phyloP scores from a whole-genome alignment of 306 rosid genomes.

The Cucumis cinereus region DNA sequence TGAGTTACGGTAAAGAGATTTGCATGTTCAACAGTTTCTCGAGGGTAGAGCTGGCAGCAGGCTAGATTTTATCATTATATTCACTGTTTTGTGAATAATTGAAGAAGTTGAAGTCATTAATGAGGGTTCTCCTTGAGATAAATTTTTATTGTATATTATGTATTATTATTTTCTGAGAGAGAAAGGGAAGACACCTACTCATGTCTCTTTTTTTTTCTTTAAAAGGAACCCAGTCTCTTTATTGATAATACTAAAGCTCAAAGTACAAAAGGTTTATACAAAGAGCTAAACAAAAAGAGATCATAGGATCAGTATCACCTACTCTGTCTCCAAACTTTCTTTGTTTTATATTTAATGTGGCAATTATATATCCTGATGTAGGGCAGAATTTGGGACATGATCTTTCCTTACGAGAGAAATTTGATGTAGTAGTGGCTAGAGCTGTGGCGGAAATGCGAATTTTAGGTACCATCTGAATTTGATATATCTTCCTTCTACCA shows the following conservation, averaged over 20 bases:
- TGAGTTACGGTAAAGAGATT: not conserved
- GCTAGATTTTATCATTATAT: not conserved
- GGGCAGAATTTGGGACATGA: conserved; percentile 75
- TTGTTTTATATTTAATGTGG: not conserved
- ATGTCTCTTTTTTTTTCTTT: too few species aligned
- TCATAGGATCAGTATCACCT: too few species aligned
- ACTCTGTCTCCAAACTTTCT: not conserved
- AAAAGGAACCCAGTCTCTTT: too few species aligned
- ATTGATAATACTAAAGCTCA: too few species aligned
- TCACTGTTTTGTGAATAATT: not conserved
- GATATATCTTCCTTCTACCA: not conserved
- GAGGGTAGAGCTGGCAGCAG: not conserved
- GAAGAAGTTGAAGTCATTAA: not conserved
- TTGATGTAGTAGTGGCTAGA: conserved; percentile 81
- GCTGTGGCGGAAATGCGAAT: conserved; percentile 92
- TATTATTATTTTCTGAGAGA: not conserved
- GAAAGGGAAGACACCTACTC: not conserved
- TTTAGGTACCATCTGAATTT: conserved; percentile 34
- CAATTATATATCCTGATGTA: conserved; percentile 8
- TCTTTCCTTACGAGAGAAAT: conserved; percentile 58
- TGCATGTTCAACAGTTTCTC: not conserved
- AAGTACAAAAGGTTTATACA: too few species aligned
- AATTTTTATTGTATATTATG: not conserved
- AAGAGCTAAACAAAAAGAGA: too few species aligned
- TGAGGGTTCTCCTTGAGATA: not conserved